Evolutionary conservation across 2,329 filamentous ascomycete genomes (phyloP).

Genomic region (Xylogone sp.): DNA sequence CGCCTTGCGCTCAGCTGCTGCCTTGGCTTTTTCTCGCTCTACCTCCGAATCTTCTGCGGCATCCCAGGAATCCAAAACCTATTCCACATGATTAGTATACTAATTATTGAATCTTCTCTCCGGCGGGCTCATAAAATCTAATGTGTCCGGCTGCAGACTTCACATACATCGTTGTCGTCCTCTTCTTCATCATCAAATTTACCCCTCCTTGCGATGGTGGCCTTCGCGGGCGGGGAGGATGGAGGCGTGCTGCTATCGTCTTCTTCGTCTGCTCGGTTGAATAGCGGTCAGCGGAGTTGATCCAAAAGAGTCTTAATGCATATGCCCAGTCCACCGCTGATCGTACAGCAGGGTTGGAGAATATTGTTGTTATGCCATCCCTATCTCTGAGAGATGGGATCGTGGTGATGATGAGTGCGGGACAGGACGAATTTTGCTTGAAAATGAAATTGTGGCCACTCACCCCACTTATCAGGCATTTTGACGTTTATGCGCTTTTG

Average conservation of each 20-base stretch:
- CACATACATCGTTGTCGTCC: slow-evolving; percentile 70
- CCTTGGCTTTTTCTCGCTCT: slow-evolving; percentile 91
- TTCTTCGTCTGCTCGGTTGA: slow-evolving; percentile 29
- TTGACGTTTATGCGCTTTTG: slow-evolving; percentile 8
- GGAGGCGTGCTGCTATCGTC: slow-evolving; percentile 49
- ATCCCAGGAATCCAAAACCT: slow-evolving; percentile 97
- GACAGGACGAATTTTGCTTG: slow-evolving; percentile 12
- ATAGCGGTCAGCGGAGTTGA: slow-evolving; percentile 24
- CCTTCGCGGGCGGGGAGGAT: slow-evolving; percentile 21
- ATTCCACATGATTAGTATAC: slow-evolving; percentile 1
- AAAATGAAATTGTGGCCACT: slow-evolving; percentile 19
- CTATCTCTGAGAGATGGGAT: background rate
- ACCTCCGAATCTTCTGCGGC: slow-evolving; percentile 94
- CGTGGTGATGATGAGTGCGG: slow-evolving; percentile 2
- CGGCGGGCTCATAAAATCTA: too few species aligned
- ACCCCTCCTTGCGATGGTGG: slow-evolving; percentile 28
- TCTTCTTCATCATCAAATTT: slow-evolving; percentile 94
- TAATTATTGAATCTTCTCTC: too few species aligned
- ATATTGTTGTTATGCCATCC: slow-evolving; percentile 3
- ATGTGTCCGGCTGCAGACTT: too few species aligned
- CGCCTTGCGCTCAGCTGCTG: slow-evolving; percentile 79
- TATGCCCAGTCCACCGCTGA: slow-evolving; percentile 16
- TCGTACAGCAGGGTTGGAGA: slow-evolving; percentile 11
- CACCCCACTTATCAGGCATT: slow-evolving; percentile 32
- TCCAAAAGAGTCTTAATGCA: slow-evolving; percentile 14